Evolutionary conservation across 2,329 filamentous ascomycete genomes (phyloP), one percentile per base, ranked within the genome.

Genomic region (Alternaria triticina): DNA sequence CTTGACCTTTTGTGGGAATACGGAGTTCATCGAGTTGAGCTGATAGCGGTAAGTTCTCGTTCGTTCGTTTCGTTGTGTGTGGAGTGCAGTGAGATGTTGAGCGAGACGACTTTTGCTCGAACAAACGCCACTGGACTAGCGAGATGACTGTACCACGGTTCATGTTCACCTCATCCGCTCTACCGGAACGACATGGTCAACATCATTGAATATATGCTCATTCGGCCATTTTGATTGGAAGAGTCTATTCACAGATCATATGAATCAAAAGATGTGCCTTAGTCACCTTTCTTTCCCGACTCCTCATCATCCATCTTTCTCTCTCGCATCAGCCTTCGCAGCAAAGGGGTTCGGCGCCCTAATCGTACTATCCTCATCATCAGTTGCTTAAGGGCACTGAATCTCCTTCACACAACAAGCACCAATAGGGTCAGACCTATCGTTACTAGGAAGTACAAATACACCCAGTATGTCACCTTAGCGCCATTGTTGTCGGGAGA

Each of bases 161-260:
- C 0, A n/a, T 0, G 1, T 46, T 15, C 5, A 2, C 7, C 0
- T 15, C 7, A 46, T 25, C 7, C 44, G 12, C 7, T n/a, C 20
- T 15, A 9, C 1, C 2, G 3, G 13, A 13, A 23, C 8, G 0
- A 23, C 4, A 5, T 46, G 22, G 0, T 23, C 22, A 46, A 10
- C 5, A 8, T 3, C 2, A 6, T 17, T 40, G 1, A 25, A 5
- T 4, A 25, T 12, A 9, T 25, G 20, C 22, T 25, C 1, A 25
- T 46, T n/a, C 7, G 13, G 20, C 44, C 9, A 22, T 8, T 0
- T 25, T 0, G 6, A 0, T 0, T 5, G 1, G 22, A 25, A 46
- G 6, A 22, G 1, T n/a, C 44, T 13, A 46, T 8, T 2, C 44
- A 13, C 10, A 40, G 0, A n/a, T n/a, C 33, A n/a, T 10, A 1